Base-by-base conservation (phyloP, 78 protist genomes). In the Capsaspora owczarzaki region DNA sequence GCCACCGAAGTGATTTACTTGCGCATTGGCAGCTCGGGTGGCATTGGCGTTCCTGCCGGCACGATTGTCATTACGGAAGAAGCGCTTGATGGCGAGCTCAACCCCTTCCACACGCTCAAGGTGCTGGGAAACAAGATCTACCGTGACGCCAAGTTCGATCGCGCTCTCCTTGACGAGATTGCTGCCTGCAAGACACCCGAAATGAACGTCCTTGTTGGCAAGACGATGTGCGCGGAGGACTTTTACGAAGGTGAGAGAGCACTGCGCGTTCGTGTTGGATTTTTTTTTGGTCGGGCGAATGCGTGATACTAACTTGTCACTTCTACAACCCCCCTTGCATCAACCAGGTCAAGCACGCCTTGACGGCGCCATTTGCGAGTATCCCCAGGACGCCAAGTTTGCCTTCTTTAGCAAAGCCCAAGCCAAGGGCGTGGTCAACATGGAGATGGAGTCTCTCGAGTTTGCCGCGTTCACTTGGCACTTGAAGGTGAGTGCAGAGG, bases 341-440 rank as follows among this genome's bases (percentile, higher is more conserved):
- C 51, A 46, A 46, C 12, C 79, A 82, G 74, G 86, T 46, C 70
- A 72, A 23, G 77, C 77, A n/a, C 79, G 86, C 33, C 60, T 83
- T 14, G 86, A 83, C 60, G 86, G 86, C 63, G 86, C 86, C 60
- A 83, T 83, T 41, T 83, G 86, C 49, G 82, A 61, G 29, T 61
- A 83, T 33, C 49, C 71, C 41, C 38, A 76, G 46, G 80, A 23
- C 38, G 72, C 75, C n/a, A 83, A 83, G 43, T 56, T 83, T 42
- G 86, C 40, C 40, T 83, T 49, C 66, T 60, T 83, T 27, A 14
- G 37, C 61, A 53, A 25, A 2, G 60, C 61, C 16, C 78, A 74
- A 3, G 60, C 6, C 2, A 33, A 10, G 60, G 85, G 85, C 29
- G 82, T 83, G 2, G n/a, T 23, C 41, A 83, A 83, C 49, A 60